Evolutionary conservation across 768 basidiomycete genomes (phyloP).

Genomic region (Rhizopogon rudus): DNA sequence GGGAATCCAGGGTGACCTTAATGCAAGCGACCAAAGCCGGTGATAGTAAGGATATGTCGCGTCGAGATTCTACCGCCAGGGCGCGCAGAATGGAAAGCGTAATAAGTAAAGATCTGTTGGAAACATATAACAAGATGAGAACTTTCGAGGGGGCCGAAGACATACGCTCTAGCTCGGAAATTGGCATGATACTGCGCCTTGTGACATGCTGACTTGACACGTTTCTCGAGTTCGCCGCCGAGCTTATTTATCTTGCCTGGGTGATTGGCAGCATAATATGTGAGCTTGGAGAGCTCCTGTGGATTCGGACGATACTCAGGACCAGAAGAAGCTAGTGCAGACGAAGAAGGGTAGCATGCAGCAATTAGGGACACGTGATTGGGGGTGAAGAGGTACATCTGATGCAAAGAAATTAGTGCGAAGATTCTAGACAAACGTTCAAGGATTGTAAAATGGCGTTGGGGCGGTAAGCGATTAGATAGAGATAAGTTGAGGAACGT

Average conservation of each 20-base stretch:
- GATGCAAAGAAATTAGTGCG: not conserved
- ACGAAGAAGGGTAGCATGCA: slow-evolving; percentile 81
- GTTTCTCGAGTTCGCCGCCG: slow-evolving; percentile 72
- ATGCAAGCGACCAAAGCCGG: slow-evolving; percentile 64
- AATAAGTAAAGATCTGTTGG: slow-evolving; percentile 65
- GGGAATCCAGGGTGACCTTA: slow-evolving; percentile 46
- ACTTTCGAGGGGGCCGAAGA: slow-evolving; percentile 10
- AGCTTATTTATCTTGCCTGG: slow-evolving; percentile 79
- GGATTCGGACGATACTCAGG: slow-evolving; percentile 78
- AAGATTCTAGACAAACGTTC: not conserved
- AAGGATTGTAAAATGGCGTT: not conserved
- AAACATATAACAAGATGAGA: not conserved
- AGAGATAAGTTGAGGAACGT: not conserved
- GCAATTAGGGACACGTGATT: slow-evolving; percentile 81
- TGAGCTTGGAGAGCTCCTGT: slow-evolving; percentile 80
- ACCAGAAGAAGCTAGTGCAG: slow-evolving; percentile 66
- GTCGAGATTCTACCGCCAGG: slow-evolving; percentile 81
- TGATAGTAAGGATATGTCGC: slow-evolving; percentile 74
- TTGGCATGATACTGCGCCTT: slow-evolving; percentile 70
- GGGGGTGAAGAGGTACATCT: slow-evolving; percentile 76
- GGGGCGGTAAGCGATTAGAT: not conserved
- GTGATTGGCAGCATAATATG: slow-evolving; percentile 82
- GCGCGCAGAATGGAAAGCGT: slow-evolving; percentile 79
- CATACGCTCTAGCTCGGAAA: slow-evolving; percentile 74
- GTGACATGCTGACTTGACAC: slow-evolving; percentile 53